Conservation (phyloP, 2,329 filamentous ascomycete genomes). For the Aureobasidium subglaciale region DNA sequence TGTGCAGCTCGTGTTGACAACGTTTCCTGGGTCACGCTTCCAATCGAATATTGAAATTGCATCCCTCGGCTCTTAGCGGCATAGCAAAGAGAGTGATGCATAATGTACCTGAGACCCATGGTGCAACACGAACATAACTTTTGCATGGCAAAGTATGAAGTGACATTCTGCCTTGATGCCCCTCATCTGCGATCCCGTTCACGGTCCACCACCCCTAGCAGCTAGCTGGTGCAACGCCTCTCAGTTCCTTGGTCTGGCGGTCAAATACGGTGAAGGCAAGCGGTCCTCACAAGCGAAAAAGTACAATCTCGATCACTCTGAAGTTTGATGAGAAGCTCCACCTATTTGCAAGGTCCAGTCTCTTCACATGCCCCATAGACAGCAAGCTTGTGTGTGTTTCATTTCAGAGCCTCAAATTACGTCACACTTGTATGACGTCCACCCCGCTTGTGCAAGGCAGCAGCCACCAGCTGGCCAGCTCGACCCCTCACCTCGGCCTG, state of each 20-base stretch:
- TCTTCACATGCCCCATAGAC: neutral
- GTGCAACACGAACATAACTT: neutral
- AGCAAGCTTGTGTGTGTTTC: neutral
- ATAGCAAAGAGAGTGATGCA: neutral
- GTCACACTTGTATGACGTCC: neutral
- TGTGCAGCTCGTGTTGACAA: conserved; percentile 1
- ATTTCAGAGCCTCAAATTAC: neutral
- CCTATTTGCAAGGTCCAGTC: neutral
- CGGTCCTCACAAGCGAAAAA: no score
- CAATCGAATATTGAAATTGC: neutral
- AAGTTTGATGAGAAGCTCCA: conserved; percentile 6
- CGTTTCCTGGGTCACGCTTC: neutral
- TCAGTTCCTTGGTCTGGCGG: neutral
- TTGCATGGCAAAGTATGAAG: neutral
- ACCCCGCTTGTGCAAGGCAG: conserved; percentile 5
- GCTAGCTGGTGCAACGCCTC: neutral
- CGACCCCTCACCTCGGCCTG: conserved; percentile 2
- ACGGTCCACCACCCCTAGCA: neutral
- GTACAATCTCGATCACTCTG: neutral
- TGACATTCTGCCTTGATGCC: neutral
- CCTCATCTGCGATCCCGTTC: neutral
- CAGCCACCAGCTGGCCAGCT: conserved; percentile 2
- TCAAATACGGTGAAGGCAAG: conserved; percentile 2
- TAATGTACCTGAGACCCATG: neutral
- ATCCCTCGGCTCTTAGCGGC: neutral